Percentiles rank a stretch among this genome's conserved stretches.
Conservation (phyloP, 768 basidiomycete species). For the Calocybe indica region DNA sequence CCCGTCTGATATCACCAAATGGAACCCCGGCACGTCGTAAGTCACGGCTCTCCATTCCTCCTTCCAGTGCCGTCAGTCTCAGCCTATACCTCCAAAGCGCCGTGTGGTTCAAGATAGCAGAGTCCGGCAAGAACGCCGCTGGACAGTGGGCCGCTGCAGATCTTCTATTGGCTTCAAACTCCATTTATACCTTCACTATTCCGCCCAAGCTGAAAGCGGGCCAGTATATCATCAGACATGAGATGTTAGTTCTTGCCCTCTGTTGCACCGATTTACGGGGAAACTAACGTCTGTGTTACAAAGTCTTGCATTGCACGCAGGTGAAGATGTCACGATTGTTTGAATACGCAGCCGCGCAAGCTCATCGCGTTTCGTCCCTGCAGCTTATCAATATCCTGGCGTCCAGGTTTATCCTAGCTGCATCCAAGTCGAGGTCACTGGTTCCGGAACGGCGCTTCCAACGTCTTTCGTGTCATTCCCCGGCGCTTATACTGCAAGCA, state of each 20-base stretch:
- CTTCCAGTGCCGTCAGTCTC: background rate
- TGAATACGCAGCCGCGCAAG: background rate
- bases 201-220: slow-evolving; percentile 38
- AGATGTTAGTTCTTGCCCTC: slow-evolving; percentile 25
- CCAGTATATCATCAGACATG: slow-evolving; percentile 44
- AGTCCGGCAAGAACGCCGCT: slow-evolving; percentile 36
- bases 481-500: slow-evolving; percentile 33
- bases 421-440: slow-evolving; percentile 40
- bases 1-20: slow-evolving; percentile 33
- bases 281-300: background rate
- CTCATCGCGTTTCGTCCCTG: background rate
- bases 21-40: slow-evolving; percentile 32
- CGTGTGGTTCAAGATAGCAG: slow-evolving; percentile 48
- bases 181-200: slow-evolving; percentile 41
- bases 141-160: slow-evolving; percentile 42
- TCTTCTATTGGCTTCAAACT: slow-evolving; percentile 29
- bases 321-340: slow-evolving; percentile 9
- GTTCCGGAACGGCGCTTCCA: slow-evolving; percentile 36
- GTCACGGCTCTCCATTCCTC: slow-evolving; percentile 1
- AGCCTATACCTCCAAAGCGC: slow-evolving; percentile 18
- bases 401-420: slow-evolving; percentile 41
- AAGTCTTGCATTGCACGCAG: slow-evolving; percentile 35
- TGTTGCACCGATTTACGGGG: background rate
- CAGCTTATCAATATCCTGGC: slow-evolving; percentile 35
- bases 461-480: slow-evolving; percentile 45